phyloP scores from a whole-genome alignment of 768 basidiomycete genomes.

The Naganishia friedmannii region DNA sequence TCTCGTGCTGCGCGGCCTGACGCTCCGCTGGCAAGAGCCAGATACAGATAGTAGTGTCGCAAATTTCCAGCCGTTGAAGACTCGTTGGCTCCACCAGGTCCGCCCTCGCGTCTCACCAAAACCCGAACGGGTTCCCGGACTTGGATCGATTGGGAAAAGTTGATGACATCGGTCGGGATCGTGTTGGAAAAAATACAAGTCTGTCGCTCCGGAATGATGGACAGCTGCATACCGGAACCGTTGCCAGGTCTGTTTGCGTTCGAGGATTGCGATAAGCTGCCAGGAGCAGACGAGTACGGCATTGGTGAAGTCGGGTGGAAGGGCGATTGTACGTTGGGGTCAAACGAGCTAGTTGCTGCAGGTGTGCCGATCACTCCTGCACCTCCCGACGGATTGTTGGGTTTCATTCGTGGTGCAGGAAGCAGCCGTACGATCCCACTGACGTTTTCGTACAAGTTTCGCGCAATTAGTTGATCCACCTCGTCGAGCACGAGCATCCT shows the following conservation, averaged over 20 bases:
- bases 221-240: slow-evolving; percentile 55
- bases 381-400: slow-evolving; percentile 53
- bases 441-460: slow-evolving; percentile 92
- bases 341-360: slow-evolving; percentile 45
- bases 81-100: slow-evolving; percentile 44
- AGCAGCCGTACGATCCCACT: slow-evolving; percentile 87
- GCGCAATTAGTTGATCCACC: slow-evolving; percentile 91
- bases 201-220: slow-evolving; percentile 38
- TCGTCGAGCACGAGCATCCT: slow-evolving; percentile 94
- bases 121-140: slow-evolving; percentile 94
- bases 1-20: slow-evolving; percentile 59
- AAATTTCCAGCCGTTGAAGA: slow-evolving; percentile 54
- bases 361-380: slow-evolving; percentile 49
- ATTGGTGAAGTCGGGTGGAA: slow-evolving; percentile 52
- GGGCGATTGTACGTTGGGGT: slow-evolving; percentile 48
- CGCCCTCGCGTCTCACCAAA: slow-evolving; percentile 72
- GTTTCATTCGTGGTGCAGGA: slow-evolving; percentile 66
- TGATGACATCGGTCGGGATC: slow-evolving; percentile 84
- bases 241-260: slow-evolving; percentile 31
- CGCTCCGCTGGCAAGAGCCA: slow-evolving; percentile 76
- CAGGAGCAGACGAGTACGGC: slow-evolving; percentile 46
- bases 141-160: slow-evolving; percentile 87
- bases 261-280: slow-evolving; percentile 34
- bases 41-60: slow-evolving; percentile 92
- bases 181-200: slow-evolving; percentile 71